phyloP scores from a whole-genome alignment of 768 basidiomycete species.

The Favolaschia claudopus region DNA sequence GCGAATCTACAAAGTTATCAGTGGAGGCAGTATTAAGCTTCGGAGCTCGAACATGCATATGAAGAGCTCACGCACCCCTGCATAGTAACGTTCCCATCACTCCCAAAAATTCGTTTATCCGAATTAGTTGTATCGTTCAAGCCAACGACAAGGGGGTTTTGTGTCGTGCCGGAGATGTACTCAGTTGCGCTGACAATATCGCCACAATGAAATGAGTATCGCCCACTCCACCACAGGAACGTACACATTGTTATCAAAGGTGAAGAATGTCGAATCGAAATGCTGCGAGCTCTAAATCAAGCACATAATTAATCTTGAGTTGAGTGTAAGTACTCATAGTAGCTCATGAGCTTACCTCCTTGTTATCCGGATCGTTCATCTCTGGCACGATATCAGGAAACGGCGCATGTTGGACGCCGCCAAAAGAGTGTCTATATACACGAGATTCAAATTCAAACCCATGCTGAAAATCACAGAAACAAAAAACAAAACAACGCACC shows the following conservation, averaged over 20 bases:
- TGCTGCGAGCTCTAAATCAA: too few relatives aligned
- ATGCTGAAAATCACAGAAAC: too few relatives aligned
- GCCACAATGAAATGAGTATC: neutral
- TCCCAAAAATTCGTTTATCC: too few relatives aligned
- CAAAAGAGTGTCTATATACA: neutral
- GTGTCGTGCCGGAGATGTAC: neutral
- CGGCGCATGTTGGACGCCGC: neutral
- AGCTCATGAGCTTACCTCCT: too few relatives aligned
- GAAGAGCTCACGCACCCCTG: neutral
- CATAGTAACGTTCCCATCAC: neutral
- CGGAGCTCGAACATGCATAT: neutral
- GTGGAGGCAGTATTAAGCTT: neutral
- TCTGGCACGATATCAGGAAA: neutral
- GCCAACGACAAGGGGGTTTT: neutral
- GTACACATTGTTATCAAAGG: conserved; percentile 1
- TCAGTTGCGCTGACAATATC: neutral
- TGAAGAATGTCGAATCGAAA: neutral
- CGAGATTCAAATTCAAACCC: too few relatives aligned
- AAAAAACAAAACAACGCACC: too few relatives aligned
- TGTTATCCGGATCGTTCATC: neutral
- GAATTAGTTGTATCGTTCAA: neutral
- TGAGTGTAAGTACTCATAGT: too few relatives aligned
- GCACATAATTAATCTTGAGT: too few relatives aligned
- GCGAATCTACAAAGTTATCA: too few relatives aligned
- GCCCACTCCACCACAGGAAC: neutral